These are phyloP conservation scores for Leishmania major DNA, from an alignment of 208 protist genomes.

Conservation along the genomic window DNA sequence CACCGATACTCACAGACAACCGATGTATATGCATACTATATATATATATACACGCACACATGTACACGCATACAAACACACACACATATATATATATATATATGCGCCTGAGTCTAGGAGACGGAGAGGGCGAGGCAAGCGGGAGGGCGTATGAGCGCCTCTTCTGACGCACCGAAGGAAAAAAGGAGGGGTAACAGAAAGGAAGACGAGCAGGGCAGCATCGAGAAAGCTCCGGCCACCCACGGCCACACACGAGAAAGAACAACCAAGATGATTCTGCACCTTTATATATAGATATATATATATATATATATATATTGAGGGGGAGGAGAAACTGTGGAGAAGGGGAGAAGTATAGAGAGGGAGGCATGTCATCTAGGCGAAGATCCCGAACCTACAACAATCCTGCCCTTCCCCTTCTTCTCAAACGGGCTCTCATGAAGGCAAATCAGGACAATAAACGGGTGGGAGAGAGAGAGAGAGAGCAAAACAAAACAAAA, in stretches of 20 bases:
- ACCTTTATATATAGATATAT: neutral
- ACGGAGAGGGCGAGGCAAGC: neutral
- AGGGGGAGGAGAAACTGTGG: neutral
- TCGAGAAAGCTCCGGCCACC: neutral
- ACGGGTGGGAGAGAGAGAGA: neutral
- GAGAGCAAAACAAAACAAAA: neutral
- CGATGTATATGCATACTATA: neutral
- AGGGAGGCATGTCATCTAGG: neutral
- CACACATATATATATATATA: neutral
- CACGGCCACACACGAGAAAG: neutral
- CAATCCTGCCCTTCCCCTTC: neutral
- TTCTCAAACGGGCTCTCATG: neutral
- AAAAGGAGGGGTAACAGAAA: no score
- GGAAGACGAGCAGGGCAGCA: neutral
- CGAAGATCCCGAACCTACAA: neutral
- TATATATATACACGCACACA: neutral
- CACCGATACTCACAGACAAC: neutral
- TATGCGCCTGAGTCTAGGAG: neutral
- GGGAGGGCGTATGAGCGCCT: neutral
- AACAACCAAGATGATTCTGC: neutral
- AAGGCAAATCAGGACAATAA: neutral
- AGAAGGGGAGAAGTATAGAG: neutral
- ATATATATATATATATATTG: neutral
- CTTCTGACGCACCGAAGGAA: neutral
- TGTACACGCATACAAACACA: neutral